Conservation (phyloP, 2,329 filamentous ascomycete species). For the Cercospora beticola region DNA sequence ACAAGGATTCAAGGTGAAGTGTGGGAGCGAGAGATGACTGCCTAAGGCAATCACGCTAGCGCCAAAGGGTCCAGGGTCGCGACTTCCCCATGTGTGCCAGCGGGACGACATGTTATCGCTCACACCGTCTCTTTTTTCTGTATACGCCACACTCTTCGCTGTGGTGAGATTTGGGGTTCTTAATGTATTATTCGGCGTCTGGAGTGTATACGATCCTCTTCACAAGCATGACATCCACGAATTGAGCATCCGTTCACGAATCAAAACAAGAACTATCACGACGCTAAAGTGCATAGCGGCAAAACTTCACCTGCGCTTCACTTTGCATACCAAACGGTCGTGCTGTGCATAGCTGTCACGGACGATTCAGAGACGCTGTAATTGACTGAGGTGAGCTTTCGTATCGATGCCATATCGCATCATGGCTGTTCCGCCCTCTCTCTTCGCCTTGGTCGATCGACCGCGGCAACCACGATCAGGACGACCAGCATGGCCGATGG, state of each 20-base stretch:
- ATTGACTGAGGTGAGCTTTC: background rate
- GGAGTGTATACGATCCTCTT: background rate
- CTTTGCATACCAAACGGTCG: background rate
- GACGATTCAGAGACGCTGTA: background rate
- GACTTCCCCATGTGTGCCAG: background rate
- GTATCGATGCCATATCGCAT: background rate
- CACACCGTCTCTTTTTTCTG: background rate
- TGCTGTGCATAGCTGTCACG: background rate
- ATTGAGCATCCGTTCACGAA: background rate
- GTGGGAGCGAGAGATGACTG: background rate
- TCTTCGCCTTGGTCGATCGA: background rate
- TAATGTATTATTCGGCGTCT: constrained; percentile 9
- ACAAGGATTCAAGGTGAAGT: constrained; percentile 9
- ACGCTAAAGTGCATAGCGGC: background rate
- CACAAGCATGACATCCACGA: background rate
- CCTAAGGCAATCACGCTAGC: constrained; percentile 3
- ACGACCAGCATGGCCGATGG: constrained; percentile 2
- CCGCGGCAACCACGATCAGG: constrained; percentile 1
- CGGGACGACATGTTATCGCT: background rate
- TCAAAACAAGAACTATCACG: background rate
- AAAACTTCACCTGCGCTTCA: constrained; percentile 2
- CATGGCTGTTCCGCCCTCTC: background rate
- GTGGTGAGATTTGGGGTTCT: background rate
- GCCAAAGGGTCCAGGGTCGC: constrained; percentile 1
- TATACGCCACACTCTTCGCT: background rate